These are phyloP conservation scores for Wallacemonas collosoma DNA, from an alignment of 208 protist species.

Conservation along the genomic window DNA sequence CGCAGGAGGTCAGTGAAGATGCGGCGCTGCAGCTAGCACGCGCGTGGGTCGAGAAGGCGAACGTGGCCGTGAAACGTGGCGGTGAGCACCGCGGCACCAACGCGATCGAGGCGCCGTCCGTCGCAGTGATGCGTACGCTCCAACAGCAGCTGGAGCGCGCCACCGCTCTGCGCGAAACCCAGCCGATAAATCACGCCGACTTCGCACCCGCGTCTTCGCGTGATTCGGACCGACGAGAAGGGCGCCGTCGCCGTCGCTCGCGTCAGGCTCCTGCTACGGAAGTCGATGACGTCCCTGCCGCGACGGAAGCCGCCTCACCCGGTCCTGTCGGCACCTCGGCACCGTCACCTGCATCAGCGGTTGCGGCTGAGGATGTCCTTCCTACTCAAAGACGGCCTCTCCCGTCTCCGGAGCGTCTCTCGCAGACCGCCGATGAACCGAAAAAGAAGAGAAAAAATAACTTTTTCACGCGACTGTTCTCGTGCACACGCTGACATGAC, in stretches of 20 bases:
- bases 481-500: conserved; percentile 9
- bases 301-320: not conserved
- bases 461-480: conserved; percentile 2
- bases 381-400: not conserved
- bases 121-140: not conserved
- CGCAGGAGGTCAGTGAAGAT: not conserved
- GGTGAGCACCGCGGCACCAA: not conserved
- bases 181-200: not conserved
- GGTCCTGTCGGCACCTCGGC: not conserved
- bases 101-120: not conserved
- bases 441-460: not conserved
- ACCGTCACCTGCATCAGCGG: not conserved
- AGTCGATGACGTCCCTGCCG: too few species aligned
- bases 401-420: not conserved
- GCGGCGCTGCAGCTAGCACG: not conserved
- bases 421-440: not conserved
- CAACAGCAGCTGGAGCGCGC: not conserved
- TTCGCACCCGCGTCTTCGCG: not conserved
- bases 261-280: not conserved
- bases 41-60: not conserved
- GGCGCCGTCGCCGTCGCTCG: not conserved
- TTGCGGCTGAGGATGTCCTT: not conserved
- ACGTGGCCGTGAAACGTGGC: too few species aligned
- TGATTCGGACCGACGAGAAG: not conserved
- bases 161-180: not conserved